These are phyloP conservation scores for Sugiyamaella paludigena DNA, from an alignment of 1,139 yeast genomes.

Conservation along the genomic window DNA sequence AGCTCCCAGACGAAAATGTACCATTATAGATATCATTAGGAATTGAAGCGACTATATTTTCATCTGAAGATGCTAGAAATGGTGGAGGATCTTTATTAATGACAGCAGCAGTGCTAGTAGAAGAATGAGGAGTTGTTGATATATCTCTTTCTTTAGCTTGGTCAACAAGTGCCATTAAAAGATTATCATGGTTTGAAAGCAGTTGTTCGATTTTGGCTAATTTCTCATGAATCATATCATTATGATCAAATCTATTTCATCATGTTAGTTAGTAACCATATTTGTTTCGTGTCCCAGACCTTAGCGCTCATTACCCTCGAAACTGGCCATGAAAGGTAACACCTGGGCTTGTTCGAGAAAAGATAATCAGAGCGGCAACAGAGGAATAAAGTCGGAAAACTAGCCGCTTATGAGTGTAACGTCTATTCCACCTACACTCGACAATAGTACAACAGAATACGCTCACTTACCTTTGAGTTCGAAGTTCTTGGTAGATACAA, in stretches of 20 bases:
- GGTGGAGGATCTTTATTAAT: constrained; percentile 1
- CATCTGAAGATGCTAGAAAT: constrained; percentile 8
- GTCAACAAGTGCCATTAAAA: constrained; percentile 9
- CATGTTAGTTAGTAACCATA: not conserved
- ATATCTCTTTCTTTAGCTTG: constrained; percentile 6
- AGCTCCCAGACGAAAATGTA: not conserved
- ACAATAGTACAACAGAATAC: not conserved
- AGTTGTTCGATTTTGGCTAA: constrained; percentile 8
- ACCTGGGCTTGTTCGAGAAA: too few relatives aligned
- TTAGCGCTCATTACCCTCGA: too few relatives aligned
- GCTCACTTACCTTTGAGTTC: constrained; percentile 14
- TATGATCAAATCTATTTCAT: constrained; percentile 3
- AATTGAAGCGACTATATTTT: not conserved
- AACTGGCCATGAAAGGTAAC: not conserved
- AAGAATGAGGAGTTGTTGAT: constrained; percentile 5
- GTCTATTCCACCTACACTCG: not conserved
- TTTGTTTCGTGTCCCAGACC: not conserved
- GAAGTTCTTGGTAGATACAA: constrained; percentile 21
- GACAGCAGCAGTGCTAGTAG: not conserved
- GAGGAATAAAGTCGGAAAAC: too few relatives aligned
- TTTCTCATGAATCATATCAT: constrained; percentile 5
- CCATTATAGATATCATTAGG: constrained; percentile 3
- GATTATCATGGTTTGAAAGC: constrained; percentile 8
- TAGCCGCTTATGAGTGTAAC: too few relatives aligned
- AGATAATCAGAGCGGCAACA: too few relatives aligned